A percentile compares a stretch with the other conserved stretches of the same genome.
Conservation (phyloP, 129 eudicot genomes). For the Lonicera japonica region DNA sequence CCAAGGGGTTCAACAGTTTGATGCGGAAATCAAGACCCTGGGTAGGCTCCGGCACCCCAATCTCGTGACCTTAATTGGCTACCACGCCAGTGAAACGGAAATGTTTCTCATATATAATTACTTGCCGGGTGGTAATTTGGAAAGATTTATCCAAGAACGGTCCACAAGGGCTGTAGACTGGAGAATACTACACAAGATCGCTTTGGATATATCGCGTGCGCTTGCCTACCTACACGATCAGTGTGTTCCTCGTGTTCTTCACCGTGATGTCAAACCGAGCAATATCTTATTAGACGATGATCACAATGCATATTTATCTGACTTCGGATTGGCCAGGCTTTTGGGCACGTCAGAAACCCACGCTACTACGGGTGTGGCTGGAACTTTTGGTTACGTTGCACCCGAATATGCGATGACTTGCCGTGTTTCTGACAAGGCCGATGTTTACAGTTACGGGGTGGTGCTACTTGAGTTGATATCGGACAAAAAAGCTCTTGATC, state of each 20-base stretch:
- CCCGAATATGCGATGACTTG: constrained; percentile 94
- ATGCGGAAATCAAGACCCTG: constrained; percentile 78
- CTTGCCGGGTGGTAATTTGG: constrained; percentile 80
- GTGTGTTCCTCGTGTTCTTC: constrained; percentile 90
- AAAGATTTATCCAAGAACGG: constrained; percentile 80
- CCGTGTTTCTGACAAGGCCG: constrained; percentile 92
- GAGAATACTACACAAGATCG: constrained; percentile 81
- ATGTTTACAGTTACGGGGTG: constrained; percentile 90
- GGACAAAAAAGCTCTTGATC: constrained; percentile 77
- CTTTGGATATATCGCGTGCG: constrained; percentile 76
- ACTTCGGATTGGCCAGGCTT: constrained; percentile 73
- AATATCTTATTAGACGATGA: constrained; percentile 79
- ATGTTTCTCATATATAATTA: constrained; percentile 90
- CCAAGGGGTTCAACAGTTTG: constrained; percentile 85
- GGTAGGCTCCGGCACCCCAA: constrained; percentile 81
- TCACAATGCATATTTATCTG: constrained; percentile 71
- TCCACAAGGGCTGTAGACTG: constrained; percentile 71
- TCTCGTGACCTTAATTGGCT: constrained; percentile 81
- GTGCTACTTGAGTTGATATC: constrained; percentile 79
- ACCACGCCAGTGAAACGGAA: constrained; percentile 83
- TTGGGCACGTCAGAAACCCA: constrained; percentile 82
- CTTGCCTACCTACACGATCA: constrained; percentile 88
- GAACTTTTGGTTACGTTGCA: constrained; percentile 84
- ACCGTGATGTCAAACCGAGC: constrained; percentile 92
- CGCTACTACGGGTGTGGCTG: constrained; percentile 89